A percentile compares a stretch with the other conserved stretches of the same genome.
Conservation (phyloP, 257 asterid species). For the Nicotiana sylvestris region DNA sequence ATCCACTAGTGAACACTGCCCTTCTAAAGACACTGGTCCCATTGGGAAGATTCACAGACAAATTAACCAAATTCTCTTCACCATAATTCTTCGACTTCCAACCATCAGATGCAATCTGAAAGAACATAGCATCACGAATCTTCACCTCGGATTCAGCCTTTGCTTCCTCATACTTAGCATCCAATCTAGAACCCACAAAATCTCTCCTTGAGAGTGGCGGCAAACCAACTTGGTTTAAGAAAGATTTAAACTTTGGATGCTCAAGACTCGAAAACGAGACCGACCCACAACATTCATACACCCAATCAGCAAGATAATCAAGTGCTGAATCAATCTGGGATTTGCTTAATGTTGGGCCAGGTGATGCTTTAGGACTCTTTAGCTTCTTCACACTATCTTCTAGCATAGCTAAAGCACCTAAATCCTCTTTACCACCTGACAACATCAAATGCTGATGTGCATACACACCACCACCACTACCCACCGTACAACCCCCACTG, state of each 20-base stretch:
- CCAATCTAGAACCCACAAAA: slow-evolving; percentile 56
- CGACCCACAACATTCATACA: slow-evolving; percentile 84
- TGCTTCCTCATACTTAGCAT: slow-evolving; percentile 60
- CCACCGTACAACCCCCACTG: background rate
- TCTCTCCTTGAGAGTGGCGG: slow-evolving; percentile 64
- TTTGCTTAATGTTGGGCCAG: slow-evolving; percentile 55
- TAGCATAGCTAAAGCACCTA: slow-evolving; percentile 80
- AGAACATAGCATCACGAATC: slow-evolving; percentile 95
- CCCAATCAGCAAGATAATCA: slow-evolving; percentile 83
- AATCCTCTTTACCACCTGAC: slow-evolving; percentile 94
- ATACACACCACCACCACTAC: slow-evolving; percentile 28
- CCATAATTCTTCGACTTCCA: slow-evolving; percentile 56
- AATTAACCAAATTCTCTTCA: slow-evolving; percentile 61
- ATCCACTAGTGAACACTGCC: slow-evolving; percentile 67
- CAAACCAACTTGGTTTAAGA: slow-evolving; percentile 72
- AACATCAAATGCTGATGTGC: slow-evolving; percentile 50
- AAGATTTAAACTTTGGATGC: slow-evolving; percentile 86
- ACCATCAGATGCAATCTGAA: slow-evolving; percentile 81
- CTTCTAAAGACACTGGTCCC: slow-evolving; percentile 75
- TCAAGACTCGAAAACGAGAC: slow-evolving; percentile 76
- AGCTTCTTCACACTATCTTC: slow-evolving; percentile 86
- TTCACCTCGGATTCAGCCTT: slow-evolving; percentile 72
- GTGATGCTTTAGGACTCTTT: slow-evolving; percentile 75
- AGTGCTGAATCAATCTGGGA: slow-evolving; percentile 68
- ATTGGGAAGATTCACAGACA: slow-evolving; percentile 87